Evolutionary conservation across 495 filamentous ascomycete species (phyloP).

Genomic region (Parathielavia hyrcaniae): DNA sequence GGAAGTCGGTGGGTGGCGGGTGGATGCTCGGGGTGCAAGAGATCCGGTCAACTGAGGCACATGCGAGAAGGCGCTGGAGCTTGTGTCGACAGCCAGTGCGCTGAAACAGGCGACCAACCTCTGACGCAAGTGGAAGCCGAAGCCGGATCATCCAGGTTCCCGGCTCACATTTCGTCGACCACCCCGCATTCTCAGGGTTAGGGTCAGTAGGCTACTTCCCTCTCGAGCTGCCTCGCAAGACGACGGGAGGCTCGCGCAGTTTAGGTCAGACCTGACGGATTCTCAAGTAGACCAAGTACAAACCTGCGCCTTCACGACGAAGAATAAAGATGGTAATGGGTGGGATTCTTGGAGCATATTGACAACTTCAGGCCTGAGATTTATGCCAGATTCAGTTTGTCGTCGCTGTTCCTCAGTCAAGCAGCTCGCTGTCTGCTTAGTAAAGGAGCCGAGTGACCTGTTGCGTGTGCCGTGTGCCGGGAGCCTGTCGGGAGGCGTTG

Average conservation of each 20-base stretch:
- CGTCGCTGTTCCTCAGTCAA: neutral
- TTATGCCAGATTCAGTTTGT: too few relatives aligned
- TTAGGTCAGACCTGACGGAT: too few relatives aligned
- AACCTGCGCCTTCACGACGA: too few relatives aligned
- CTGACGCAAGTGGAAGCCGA: conserved; percentile 12
- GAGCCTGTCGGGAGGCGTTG: conserved; percentile 2
- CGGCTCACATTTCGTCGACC: too few relatives aligned
- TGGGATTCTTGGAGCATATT: too few relatives aligned
- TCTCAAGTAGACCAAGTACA: too few relatives aligned
- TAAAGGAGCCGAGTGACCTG: neutral
- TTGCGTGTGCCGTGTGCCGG: conserved; percentile 7
- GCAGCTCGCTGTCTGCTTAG: neutral
- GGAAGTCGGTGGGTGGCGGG: neutral
- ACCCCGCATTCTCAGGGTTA: too few relatives aligned
- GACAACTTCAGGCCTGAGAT: too few relatives aligned
- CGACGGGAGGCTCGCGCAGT: too few relatives aligned
- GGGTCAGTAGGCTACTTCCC: neutral
- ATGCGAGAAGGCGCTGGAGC: neutral
- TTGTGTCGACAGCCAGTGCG: neutral
- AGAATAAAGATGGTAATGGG: too few relatives aligned
- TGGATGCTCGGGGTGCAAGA: neutral
- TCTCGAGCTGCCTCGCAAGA: too few relatives aligned
- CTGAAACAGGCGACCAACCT: neutral
- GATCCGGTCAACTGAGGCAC: neutral
- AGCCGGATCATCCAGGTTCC: conserved; percentile 11